phyloP scores from a whole-genome alignment of 495 filamentous ascomycete genomes.

The Podospora appendiculata region DNA sequence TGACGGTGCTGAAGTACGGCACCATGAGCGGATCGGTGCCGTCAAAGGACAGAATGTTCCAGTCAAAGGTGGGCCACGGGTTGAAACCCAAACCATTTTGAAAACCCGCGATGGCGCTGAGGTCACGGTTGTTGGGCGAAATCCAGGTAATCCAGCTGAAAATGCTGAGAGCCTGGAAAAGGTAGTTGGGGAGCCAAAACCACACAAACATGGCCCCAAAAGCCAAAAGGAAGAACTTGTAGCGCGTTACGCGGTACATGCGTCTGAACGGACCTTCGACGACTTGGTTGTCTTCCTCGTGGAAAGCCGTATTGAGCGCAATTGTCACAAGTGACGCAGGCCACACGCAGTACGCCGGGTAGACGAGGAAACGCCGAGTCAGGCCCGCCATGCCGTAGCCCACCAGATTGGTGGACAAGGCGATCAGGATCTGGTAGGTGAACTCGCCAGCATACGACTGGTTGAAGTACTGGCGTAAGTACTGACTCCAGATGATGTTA shows the following conservation, averaged over 20 bases:
- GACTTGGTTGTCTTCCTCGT: conserved; percentile 17
- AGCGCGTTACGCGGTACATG: conserved; percentile 21
- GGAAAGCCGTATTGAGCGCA: conserved; percentile 32
- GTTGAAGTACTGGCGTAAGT: conserved; percentile 28
- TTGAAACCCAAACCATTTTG: conserved; percentile 29
- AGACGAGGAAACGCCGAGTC: conserved; percentile 47
- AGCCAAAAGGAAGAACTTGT: conserved; percentile 23
- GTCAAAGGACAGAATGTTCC: conserved; percentile 23
- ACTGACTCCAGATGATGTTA: conserved; percentile 36
- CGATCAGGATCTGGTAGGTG: conserved; percentile 33
- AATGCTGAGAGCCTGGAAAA: conserved; percentile 15
- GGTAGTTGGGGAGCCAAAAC: conserved; percentile 23
- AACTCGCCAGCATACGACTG: conserved; percentile 26
- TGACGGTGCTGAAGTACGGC: conserved; percentile 29
- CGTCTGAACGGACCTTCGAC: conserved; percentile 24
- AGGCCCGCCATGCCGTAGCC: conserved; percentile 46
- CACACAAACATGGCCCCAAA: conserved; percentile 17
- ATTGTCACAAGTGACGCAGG: conserved; percentile 31
- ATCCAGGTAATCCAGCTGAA: conserved; percentile 29
- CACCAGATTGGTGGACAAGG: conserved; percentile 34
- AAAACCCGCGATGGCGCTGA: conserved; percentile 25
- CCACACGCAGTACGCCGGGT: conserved; percentile 34
- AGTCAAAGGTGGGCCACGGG: conserved; percentile 32
- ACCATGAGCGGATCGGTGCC: conserved; percentile 28
- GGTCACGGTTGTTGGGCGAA: conserved; percentile 24